These are phyloP conservation scores for Raffaelea ambrosiae DNA, from an alignment of 2,329 filamentous ascomycete genomes.

Conservation along the genomic window DNA sequence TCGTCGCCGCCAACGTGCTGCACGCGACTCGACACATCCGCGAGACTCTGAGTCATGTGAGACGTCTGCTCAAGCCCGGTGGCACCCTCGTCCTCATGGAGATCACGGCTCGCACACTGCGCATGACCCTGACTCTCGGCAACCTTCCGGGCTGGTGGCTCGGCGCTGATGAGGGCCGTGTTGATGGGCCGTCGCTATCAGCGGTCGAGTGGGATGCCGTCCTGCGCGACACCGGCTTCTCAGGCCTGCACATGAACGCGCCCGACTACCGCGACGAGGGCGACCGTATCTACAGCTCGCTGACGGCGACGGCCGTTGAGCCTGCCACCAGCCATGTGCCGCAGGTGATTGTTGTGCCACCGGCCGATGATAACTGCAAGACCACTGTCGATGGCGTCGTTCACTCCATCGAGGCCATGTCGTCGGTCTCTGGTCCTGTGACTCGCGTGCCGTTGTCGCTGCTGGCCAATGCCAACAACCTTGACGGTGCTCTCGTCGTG, in stretches of 20 bases:
- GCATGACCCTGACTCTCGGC: slow-evolving; percentile 8
- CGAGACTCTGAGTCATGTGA: slow-evolving; percentile 21
- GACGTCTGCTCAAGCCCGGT: slow-evolving; percentile 27
- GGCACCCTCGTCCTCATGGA: slow-evolving; percentile 27
- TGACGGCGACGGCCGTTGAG: background rate
- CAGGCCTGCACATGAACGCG: slow-evolving; percentile 8
- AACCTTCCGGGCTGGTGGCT: slow-evolving; percentile 16
- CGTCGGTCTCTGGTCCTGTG: background rate
- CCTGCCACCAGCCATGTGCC: background rate
- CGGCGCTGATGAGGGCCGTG: slow-evolving; percentile 10
- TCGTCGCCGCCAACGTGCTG: slow-evolving; percentile 29
- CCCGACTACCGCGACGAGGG: background rate
- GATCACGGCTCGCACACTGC: background rate
- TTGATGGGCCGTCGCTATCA: slow-evolving; percentile 9
- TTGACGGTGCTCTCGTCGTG: background rate
- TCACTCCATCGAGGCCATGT: background rate
- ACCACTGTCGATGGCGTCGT: background rate
- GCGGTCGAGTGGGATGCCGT: slow-evolving; percentile 14
- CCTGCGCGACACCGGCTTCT: slow-evolving; percentile 16
- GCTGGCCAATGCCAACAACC: too few species aligned
- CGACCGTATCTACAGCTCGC: background rate
- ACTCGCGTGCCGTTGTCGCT: too few species aligned
- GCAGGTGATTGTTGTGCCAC: background rate
- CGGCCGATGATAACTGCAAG: background rate
- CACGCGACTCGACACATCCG: slow-evolving; percentile 23